Evolutionary conservation across 2,329 filamentous ascomycete genomes (phyloP).

Genomic region (Xylariaceae sp.): DNA sequence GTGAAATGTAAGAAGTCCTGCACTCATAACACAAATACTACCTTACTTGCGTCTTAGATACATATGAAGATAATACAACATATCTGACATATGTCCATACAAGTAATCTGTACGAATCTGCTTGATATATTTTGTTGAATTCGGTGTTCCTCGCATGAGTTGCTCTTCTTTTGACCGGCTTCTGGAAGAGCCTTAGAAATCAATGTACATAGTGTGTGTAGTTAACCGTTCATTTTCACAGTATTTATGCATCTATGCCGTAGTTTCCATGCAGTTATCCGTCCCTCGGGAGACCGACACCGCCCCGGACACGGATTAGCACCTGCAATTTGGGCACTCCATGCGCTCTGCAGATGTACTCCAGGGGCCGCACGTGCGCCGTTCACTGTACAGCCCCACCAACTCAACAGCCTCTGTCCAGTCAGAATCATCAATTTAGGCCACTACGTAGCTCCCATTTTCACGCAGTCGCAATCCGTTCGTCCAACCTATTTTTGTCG

Average conservation of each 20-base stretch:
- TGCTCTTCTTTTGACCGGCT: background rate
- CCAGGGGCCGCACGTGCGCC: slow-evolving; percentile 17
- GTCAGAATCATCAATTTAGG: slow-evolving; percentile 25
- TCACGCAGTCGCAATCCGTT: slow-evolving; percentile 27
- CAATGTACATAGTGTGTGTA: background rate
- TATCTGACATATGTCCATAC: too few relatives aligned
- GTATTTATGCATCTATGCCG: background rate
- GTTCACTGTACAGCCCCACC: slow-evolving; percentile 15
- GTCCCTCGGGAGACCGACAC: background rate
- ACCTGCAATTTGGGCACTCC: background rate
- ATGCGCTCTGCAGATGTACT: background rate
- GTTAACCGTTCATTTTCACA: background rate
- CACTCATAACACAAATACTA: too few relatives aligned
- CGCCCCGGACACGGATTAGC: background rate
- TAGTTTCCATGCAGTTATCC: background rate
- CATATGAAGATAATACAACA: too few relatives aligned
- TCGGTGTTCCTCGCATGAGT: background rate
- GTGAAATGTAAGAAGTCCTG: too few relatives aligned
- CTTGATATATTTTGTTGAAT: background rate
- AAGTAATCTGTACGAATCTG: too few relatives aligned
- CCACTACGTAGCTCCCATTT: slow-evolving; percentile 15
- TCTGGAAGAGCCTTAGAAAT: background rate
- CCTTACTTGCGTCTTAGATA: too few relatives aligned
- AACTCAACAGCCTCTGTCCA: slow-evolving; percentile 14
- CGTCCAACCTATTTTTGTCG: background rate